Evolutionary conservation across 768 basidiomycete species (phyloP).

Genomic region (Cubamyces sp.): DNA sequence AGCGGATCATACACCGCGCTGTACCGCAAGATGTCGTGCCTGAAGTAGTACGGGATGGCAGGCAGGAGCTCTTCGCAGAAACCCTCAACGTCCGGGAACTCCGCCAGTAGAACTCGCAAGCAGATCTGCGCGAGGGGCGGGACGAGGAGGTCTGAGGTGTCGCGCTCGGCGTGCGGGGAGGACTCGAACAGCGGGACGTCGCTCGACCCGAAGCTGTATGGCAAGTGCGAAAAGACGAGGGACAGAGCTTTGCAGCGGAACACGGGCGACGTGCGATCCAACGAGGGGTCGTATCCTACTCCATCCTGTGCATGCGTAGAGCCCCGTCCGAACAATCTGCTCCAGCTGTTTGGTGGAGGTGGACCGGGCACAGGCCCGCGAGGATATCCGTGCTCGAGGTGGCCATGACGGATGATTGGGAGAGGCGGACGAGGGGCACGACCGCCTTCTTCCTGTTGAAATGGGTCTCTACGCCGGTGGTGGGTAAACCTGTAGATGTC

Average conservation of each 20-base stretch:
- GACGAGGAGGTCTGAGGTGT: slow-evolving; percentile 32
- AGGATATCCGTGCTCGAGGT: slow-evolving; percentile 28
- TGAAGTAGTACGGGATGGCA: slow-evolving; percentile 61
- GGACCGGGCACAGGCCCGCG: slow-evolving; percentile 33
- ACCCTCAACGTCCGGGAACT: slow-evolving; percentile 39
- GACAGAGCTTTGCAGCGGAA: slow-evolving; percentile 65
- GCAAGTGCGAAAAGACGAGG: slow-evolving; percentile 47
- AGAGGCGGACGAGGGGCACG: slow-evolving; percentile 20
- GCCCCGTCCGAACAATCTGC: slow-evolving; percentile 34
- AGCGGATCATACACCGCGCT: slow-evolving; percentile 63
- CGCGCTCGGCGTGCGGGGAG: not conserved
- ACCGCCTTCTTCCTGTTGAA: not conserved
- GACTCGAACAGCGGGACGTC: slow-evolving; percentile 18
- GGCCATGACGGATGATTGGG: slow-evolving; percentile 23
- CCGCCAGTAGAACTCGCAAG: slow-evolving; percentile 48
- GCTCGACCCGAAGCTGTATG: slow-evolving; percentile 19
- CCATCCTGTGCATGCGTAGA: slow-evolving; percentile 24
- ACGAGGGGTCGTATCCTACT: slow-evolving; percentile 1
- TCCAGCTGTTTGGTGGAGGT: slow-evolving; percentile 60
- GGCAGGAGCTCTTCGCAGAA: slow-evolving; percentile 51
- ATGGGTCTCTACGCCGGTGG: not conserved
- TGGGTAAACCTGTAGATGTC: slow-evolving; percentile 38
- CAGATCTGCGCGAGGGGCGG: slow-evolving; percentile 64
- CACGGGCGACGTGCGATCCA: slow-evolving; percentile 29
- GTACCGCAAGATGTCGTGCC: slow-evolving; percentile 60